A percentile compares a stretch with the other conserved stretches of the same genome.
Evolutionary conservation across 768 basidiomycete genomes (phyloP).

Genomic region (Pulveroboletus sp.): DNA sequence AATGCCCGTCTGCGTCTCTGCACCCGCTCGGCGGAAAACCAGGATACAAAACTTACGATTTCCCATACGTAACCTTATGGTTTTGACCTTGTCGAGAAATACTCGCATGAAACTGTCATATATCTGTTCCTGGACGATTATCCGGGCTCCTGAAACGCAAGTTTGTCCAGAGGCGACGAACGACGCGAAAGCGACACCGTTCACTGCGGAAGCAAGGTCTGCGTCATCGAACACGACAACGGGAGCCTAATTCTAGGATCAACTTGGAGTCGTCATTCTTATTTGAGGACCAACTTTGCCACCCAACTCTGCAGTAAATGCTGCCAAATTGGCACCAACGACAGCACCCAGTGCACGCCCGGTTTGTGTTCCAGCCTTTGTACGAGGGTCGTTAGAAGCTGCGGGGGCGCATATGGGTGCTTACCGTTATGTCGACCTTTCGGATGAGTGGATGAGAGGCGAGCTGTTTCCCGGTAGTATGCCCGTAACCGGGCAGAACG

Average conservation of each 20-base stretch:
- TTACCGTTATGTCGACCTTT: slow-evolving; percentile 83
- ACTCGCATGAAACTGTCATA: slow-evolving; percentile 63
- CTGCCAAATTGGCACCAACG: slow-evolving; percentile 69
- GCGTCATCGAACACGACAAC: slow-evolving; percentile 78
- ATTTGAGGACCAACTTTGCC: slow-evolving; percentile 69
- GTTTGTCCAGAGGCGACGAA: slow-evolving; percentile 89
- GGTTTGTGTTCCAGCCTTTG: slow-evolving; percentile 71
- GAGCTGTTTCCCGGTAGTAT: slow-evolving; percentile 58
- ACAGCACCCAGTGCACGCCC: slow-evolving; percentile 70
- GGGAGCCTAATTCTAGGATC: slow-evolving; percentile 52
- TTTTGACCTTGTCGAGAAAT: slow-evolving; percentile 59
- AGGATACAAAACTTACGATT: slow-evolving; percentile 50
- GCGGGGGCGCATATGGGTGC: slow-evolving; percentile 11
- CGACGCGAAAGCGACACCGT: slow-evolving; percentile 78
- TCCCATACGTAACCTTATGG: slow-evolving; percentile 69
- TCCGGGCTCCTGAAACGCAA: slow-evolving; percentile 86
- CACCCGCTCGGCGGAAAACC: background rate
- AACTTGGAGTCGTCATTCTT: background rate
- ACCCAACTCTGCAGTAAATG: slow-evolving; percentile 81
- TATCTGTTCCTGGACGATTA: slow-evolving; percentile 66
- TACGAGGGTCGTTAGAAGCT: background rate
- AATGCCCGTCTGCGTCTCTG: background rate
- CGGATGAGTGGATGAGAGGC: slow-evolving; percentile 62
- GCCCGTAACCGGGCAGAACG: slow-evolving; percentile 70
- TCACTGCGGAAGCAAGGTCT: slow-evolving; percentile 68